These are phyloP conservation scores for Pleurotus giganteus DNA, from an alignment of 768 basidiomycete genomes.

Conservation along the genomic window DNA sequence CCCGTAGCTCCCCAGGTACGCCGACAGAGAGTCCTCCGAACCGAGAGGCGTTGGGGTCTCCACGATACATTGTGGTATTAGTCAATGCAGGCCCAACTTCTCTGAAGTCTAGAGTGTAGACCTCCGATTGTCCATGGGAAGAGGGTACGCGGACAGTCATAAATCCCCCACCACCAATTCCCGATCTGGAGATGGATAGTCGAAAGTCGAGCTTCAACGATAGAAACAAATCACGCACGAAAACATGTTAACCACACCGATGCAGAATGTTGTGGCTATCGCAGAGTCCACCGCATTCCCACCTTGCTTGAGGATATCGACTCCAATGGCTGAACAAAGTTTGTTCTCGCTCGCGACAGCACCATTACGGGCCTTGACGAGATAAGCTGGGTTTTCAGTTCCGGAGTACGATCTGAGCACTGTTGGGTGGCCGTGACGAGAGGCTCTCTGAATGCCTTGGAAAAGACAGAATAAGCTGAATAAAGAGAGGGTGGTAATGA, in stretches of 20 bases:
- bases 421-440: neutral
- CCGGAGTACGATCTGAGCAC: slow-evolving; percentile 8
- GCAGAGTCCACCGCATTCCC: slow-evolving; percentile 92
- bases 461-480: slow-evolving; percentile 9
- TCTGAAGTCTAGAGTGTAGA: slow-evolving; percentile 81
- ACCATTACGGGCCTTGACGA: slow-evolving; percentile 62
- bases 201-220: neutral
- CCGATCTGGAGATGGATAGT: slow-evolving; percentile 45
- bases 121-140: slow-evolving; percentile 46
- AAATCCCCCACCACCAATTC: slow-evolving; percentile 87
- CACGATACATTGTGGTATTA: slow-evolving; percentile 74
- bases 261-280: slow-evolving; percentile 76
- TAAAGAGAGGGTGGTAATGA: neutral
- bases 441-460: slow-evolving; percentile 4
- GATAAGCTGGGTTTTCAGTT: slow-evolving; percentile 41
- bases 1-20: slow-evolving; percentile 88
- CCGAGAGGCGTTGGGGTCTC: slow-evolving; percentile 47
- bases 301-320: slow-evolving; percentile 71
- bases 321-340: slow-evolving; percentile 83
- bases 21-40: slow-evolving; percentile 86
- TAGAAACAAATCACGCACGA: slow-evolving; percentile 49
- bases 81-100: slow-evolving; percentile 79
- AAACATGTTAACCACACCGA: slow-evolving; percentile 87
- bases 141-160: slow-evolving; percentile 77
- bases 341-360: slow-evolving; percentile 91